Base-by-base conservation (phyloP, 768 basidiomycete genomes). In the Mycena galopus region DNA sequence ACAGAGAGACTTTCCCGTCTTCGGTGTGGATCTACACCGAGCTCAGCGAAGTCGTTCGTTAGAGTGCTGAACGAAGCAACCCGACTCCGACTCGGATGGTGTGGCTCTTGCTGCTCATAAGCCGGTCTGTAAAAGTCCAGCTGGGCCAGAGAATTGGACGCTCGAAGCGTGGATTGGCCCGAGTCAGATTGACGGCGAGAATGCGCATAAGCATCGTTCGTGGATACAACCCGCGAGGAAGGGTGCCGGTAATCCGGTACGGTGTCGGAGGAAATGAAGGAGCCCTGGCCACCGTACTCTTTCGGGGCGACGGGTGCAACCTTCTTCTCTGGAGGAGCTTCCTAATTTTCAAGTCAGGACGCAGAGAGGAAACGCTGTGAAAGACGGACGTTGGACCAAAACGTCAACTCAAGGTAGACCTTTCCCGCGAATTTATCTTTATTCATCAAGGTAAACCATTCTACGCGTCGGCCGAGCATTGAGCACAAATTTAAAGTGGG, bases 401-500 rank as follows among this genome's bases (percentile, higher is more conserved):
- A 99, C 0, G 98, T 99, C 77, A 99, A 81, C 80, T 99, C 98
- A 25, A 99, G 86, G 79, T 97, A 99, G 16, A 99, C 92, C 81
- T 99, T 97, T 9, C 98, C 98, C 30, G 92, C 91, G 80, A 98
- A 98, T 76, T 95, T 95, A 73, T 95, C 95, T 82, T 97, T 98
- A 84, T 94, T 88, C 81, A 88, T 90, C 30, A 99, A 86, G 25
- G 92, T 92, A 79, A 97, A 96, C 98, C 97, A 99, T 81, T 98
- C 98, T 99, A 78, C 27, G 30, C 27, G 19, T 21, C 57, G 17
- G 37, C 19, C 10, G 60, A 44, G 23, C 27, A 67, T 63, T 56
- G 60, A n/a, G 67, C 42, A 47, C 55, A 53, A 47, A 51, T 32
- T 37, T 27, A n/a, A 62, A 7, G 19, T 17, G 27, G 61, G 14